Evolutionary conservation across 768 basidiomycete genomes (phyloP), one percentile per base, ranked within the genome.

Genomic region (Gautieria morchelliformis): DNA sequence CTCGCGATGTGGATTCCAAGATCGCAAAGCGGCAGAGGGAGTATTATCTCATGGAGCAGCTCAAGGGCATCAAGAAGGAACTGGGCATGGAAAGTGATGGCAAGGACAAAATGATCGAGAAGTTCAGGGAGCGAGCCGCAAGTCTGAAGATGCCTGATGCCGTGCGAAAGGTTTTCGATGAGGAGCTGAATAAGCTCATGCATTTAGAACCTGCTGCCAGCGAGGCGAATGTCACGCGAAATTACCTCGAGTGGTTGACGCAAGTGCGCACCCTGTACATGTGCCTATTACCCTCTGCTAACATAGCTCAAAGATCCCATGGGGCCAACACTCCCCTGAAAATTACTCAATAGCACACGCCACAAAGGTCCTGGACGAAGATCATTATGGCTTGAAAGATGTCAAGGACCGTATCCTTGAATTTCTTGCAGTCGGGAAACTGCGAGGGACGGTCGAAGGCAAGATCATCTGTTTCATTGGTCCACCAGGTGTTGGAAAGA

Each of bases 401-500:
- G 84, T 96, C 65, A 97, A 97, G 66, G 85, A 90, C 46, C 85
- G 93, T 49, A 95, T 97, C 61, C 79, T 96, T 30, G 93, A 97
- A 67, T 97, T 97, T 76, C 81, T 97, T 53, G 93, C 93, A 1
- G 93, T 96, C 0, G 93, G 93, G 19, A 95, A 94, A 68, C 80
- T 95, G 0, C 83, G 93, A 15, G 96, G 96, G 8, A 93, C 88
- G 0, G 93, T 98, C 17, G 79, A 98, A 66, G 96, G 95, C 63
- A 99, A 99, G 76, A 99, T 99, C 64, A 86, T 98, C 42, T 95
- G 93, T 65, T 81, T 99, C 22, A 91, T 88, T 40, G 96, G 96
- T 15, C 96, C 96, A 10, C 96, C 95, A 3, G 95, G 95, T 67
- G 96, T 99, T 4, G 95, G 95, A 41, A 97, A 98, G 75, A 98